These are phyloP conservation scores for Cadophora gregata DNA, from an alignment of 2,329 filamentous ascomycete genomes.

Conservation along the genomic window DNA sequence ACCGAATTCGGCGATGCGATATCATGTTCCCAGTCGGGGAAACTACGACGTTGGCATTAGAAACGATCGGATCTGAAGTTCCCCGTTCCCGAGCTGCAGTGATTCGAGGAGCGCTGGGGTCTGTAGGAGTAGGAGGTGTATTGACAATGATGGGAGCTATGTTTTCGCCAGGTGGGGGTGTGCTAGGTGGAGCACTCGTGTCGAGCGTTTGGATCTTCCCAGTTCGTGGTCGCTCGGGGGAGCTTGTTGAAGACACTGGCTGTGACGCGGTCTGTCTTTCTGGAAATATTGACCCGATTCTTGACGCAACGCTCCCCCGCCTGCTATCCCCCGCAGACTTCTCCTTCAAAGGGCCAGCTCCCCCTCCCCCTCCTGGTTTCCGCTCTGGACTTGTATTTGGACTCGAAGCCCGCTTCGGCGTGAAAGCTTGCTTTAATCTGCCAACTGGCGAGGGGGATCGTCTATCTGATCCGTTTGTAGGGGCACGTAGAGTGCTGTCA, in stretches of 20 bases:
- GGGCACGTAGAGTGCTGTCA: slow-evolving; percentile 49
- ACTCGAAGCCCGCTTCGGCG: slow-evolving; percentile 49
- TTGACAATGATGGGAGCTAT: slow-evolving; percentile 63
- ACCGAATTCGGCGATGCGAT: slow-evolving; percentile 69
- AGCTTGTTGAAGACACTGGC: slow-evolving; percentile 32
- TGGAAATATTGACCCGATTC: slow-evolving; percentile 41
- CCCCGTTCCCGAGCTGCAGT: slow-evolving; percentile 35
- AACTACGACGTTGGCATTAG: slow-evolving; percentile 58
- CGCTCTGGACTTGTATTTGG: slow-evolving; percentile 54
- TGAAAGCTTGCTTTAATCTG: slow-evolving; percentile 76
- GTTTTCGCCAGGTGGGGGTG: slow-evolving; percentile 41
- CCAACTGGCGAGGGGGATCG: slow-evolving; percentile 73
- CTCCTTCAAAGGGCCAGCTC: slow-evolving; percentile 30
- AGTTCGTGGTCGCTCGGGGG: slow-evolving; percentile 40
- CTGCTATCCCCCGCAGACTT: slow-evolving; percentile 33
- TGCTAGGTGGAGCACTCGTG: slow-evolving; percentile 39
- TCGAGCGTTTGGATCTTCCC: slow-evolving; percentile 40
- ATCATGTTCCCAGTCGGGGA: slow-evolving; percentile 74
- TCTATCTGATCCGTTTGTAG: slow-evolving; percentile 52
- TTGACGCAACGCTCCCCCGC: slow-evolving; percentile 41
- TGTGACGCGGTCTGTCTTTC: slow-evolving; percentile 36
- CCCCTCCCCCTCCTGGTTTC: slow-evolving; percentile 35
- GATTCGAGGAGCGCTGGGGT: slow-evolving; percentile 45
- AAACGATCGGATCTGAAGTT: slow-evolving; percentile 37
- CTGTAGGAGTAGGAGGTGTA: slow-evolving; percentile 69